phyloP scores from a whole-genome alignment of 1,284 basidiomycete genomes.

The Tylopilus orsonianus region DNA sequence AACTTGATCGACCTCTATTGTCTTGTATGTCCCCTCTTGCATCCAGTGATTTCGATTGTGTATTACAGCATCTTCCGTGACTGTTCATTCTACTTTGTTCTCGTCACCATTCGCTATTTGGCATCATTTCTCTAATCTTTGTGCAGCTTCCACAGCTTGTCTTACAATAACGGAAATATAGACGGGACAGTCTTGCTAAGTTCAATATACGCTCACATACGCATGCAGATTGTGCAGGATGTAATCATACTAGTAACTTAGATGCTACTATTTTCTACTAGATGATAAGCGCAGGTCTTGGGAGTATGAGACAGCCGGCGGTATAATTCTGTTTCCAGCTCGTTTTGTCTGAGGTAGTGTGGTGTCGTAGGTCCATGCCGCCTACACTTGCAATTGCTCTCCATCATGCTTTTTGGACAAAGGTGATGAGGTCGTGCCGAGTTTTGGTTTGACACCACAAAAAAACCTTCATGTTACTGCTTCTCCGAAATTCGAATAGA shows the following conservation, averaged over 20 bases:
- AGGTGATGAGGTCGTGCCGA: too few species aligned
- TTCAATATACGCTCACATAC: not conserved
- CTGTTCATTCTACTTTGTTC: not conserved
- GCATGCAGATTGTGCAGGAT: slow-evolving; percentile 1
- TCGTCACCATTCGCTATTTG: not conserved
- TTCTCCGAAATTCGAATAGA: too few species aligned
- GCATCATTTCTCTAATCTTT: not conserved
- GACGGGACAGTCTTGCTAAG: not conserved
- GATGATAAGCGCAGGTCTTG: not conserved
- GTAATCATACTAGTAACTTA: not conserved
- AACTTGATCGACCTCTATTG: not conserved
- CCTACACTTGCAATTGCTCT: not conserved
- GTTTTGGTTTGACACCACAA: too few species aligned
- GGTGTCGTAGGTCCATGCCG: too few species aligned
- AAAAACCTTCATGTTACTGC: too few species aligned
- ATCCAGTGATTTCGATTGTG: not conserved
- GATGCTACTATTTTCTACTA: not conserved
- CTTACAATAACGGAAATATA: not conserved
- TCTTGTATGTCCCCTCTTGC: not conserved
- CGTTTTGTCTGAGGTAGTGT: too few species aligned
- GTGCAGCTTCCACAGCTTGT: not conserved
- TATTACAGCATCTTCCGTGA: not conserved
- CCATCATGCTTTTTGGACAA: too few species aligned
- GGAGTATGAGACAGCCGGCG: not conserved
- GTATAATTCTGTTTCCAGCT: too few species aligned